Percentiles rank a stretch among this genome's conserved stretches.
phyloP scores from a whole-genome alignment of 768 basidiomycete species.

The Tubosaeta brunneosetosa region DNA sequence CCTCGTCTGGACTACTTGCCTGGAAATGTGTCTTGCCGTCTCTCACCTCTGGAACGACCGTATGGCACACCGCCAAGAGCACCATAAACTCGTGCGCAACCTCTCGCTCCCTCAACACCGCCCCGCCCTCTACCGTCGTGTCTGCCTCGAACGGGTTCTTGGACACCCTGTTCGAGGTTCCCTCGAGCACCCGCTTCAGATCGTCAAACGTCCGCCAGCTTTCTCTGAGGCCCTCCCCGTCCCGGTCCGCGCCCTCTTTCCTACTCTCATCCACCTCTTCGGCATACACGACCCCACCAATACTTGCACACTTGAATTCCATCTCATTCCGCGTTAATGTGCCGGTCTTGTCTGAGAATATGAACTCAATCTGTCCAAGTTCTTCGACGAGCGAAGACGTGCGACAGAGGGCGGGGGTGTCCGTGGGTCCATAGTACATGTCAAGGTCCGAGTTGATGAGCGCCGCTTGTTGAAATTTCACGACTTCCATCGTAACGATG shows the following conservation, averaged over 20 bases:
- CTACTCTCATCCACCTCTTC: constrained; percentile 87
- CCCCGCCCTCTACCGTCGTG: constrained; percentile 11
- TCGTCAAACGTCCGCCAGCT: constrained; percentile 81
- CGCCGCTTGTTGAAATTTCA: constrained; percentile 96
- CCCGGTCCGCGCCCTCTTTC: constrained; percentile 50
- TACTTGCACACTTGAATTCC: constrained; percentile 90
- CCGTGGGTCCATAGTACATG: constrained; percentile 95
- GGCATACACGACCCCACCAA: constrained; percentile 86
- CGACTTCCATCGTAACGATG: constrained; percentile 99
- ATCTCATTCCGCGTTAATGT: constrained; percentile 97
- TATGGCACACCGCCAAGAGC: constrained; percentile 92
- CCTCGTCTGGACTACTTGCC: constrained; percentile 97
- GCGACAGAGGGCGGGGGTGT: constrained; percentile 95
- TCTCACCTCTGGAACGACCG: constrained; percentile 91
- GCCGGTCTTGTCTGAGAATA: constrained; percentile 93
- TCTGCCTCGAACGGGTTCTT: constrained; percentile 54
- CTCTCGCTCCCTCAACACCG: constrained; percentile 37
- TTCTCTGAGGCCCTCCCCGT: constrained; percentile 36
- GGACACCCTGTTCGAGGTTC: constrained; percentile 21
- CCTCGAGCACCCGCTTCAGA: constrained; percentile 53
- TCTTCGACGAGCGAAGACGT: constrained; percentile 98
- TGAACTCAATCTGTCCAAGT: constrained; percentile 95
- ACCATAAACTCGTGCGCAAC: constrained; percentile 70
- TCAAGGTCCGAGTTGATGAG: constrained; percentile 97
- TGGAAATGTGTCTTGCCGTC: constrained; percentile 92